Conservation (phyloP, 2,329 filamentous ascomycete species). For the Fusarium nygamai region DNA sequence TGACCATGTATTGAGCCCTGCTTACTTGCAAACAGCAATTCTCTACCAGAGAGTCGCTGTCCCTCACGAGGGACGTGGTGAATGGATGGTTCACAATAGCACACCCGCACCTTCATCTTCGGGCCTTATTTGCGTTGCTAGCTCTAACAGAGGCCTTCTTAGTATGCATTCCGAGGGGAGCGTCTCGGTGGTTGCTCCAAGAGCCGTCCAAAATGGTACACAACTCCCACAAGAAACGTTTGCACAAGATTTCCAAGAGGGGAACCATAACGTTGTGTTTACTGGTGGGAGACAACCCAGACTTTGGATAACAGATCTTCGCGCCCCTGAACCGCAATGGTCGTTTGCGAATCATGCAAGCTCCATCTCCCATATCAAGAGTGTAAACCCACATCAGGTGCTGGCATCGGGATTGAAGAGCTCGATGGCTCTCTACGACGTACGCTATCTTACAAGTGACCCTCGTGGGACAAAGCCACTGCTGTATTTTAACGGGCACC, state of each 20-base stretch:
- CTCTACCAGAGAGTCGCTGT: conserved; percentile 48
- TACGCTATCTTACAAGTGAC: conserved; percentile 53
- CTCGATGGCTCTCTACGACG: conserved; percentile 65
- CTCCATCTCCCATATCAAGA: conserved; percentile 60
- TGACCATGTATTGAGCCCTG: neutral
- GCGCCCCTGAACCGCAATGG: conserved; percentile 49
- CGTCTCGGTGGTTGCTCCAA: conserved; percentile 49
- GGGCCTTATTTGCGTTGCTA: conserved; percentile 56
- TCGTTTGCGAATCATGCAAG: conserved; percentile 49
- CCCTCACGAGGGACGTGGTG: conserved; percentile 37
- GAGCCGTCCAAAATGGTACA: conserved; percentile 24
- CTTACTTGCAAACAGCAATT: conserved; percentile 39
- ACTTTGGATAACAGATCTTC: conserved; percentile 59
- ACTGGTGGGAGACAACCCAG: conserved; percentile 61
- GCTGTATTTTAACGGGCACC: conserved; percentile 60
- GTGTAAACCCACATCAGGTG: conserved; percentile 60
- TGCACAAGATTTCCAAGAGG: conserved; percentile 58
- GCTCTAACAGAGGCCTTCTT: conserved; percentile 59
- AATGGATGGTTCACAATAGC: conserved; percentile 53
- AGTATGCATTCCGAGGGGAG: conserved; percentile 47
- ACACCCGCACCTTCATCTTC: conserved; percentile 54
- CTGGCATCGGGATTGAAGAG: conserved; percentile 62
- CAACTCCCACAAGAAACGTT: conserved; percentile 54
- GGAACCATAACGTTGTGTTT: conserved; percentile 57
- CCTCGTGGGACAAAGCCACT: conserved; percentile 49